Evolutionary conservation across 129 eudicot species (phyloP), one percentile per base, ranked within the genome.

Genomic region (Saussurea involucrata): DNA sequence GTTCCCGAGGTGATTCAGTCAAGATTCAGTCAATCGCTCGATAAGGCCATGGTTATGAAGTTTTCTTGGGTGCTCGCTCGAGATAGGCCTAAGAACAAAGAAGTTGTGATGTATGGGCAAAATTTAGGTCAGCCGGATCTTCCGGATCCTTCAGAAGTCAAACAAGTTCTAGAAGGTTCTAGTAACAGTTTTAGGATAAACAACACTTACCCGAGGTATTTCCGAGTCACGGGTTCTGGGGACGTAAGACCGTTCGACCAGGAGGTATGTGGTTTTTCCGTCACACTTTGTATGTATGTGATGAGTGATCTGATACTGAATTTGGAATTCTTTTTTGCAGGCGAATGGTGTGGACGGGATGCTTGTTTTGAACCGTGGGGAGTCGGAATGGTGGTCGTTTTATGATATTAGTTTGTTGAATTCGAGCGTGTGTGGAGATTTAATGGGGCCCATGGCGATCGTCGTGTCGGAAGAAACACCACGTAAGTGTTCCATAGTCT

Each of bases 401-500:
- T 73, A 34, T 74, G 87, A 86, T 63, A 72, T 86, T 61, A 72
- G 81, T 76, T 82, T 82, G 75, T 73, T 82, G 63, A 78, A 72
- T 31, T 31, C 83, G n/a, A 73, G 80, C 36, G 87, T 82, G 31
- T 86, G 90, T 12, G 87, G 90, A 37, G 90, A 81, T 68, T 83
- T 86, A 75, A 77, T 79, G 81, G 90, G 90, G 40, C 87, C 90
- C 53, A 83, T 86, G 90, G 90, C 90, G 12, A 80, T 86, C 60
- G 81, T 86, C 63, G 87, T 86, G 36, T 86, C 90, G 3, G 90
- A 86, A 76, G 90, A 83, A 83, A 86, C 90, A 13, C 90, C 90
- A 28, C 90, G 90, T 86, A 80, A 83, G 87, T 63, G 13, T 33
- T 63, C n/a, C 33, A 2, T 71, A 24, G 68, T 36, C 18, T 73